A percentile compares a stretch with the other conserved stretches of the same genome.
These are phyloP conservation scores for Podospora sp. DNA, from an alignment of 495 filamentous ascomycete species.

Conservation along the genomic window DNA sequence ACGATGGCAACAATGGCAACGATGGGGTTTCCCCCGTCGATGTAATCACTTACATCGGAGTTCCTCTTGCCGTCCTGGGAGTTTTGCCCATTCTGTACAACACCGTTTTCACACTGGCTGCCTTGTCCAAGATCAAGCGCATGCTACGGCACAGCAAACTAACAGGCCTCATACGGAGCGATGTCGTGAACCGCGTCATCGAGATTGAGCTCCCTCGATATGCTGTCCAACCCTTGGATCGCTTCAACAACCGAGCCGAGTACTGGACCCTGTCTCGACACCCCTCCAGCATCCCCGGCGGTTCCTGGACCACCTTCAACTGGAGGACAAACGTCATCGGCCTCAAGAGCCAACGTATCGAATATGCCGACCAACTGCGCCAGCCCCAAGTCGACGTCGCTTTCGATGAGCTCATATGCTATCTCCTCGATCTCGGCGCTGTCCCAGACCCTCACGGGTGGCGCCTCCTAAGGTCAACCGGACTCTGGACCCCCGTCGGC, in stretches of 20 bases:
- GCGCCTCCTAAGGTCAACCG: slow-evolving; percentile 58
- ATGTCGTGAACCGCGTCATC: slow-evolving; percentile 65
- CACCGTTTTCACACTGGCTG: slow-evolving; percentile 53
- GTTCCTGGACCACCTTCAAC: slow-evolving; percentile 65
- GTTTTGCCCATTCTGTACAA: slow-evolving; percentile 70
- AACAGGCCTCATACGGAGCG: slow-evolving; percentile 60
- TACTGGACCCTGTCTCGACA: slow-evolving; percentile 59
- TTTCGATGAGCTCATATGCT: slow-evolving; percentile 62
- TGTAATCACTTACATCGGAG: slow-evolving; percentile 58
- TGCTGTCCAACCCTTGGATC: slow-evolving; percentile 61
- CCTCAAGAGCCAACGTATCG: slow-evolving; percentile 59
- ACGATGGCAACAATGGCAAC: background rate
- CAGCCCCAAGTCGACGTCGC: slow-evolving; percentile 67
- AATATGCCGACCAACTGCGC: slow-evolving; percentile 66
- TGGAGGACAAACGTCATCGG: slow-evolving; percentile 64
- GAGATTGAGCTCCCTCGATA: slow-evolving; percentile 67
- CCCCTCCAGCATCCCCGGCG: slow-evolving; percentile 56
- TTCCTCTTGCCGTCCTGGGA: slow-evolving; percentile 67
- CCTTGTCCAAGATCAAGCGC: slow-evolving; percentile 58
- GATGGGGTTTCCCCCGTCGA: slow-evolving; percentile 33
- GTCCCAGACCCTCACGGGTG: slow-evolving; percentile 61
- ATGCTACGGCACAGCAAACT: slow-evolving; percentile 56
- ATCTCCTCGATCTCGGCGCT: slow-evolving; percentile 65
- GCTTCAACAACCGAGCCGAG: slow-evolving; percentile 49
- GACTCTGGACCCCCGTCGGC: slow-evolving; percentile 65